Evolutionary conservation across 192 early-diverging fungal genomes (phyloP).

Genomic region (Ramicandelaber brevisporus): DNA sequence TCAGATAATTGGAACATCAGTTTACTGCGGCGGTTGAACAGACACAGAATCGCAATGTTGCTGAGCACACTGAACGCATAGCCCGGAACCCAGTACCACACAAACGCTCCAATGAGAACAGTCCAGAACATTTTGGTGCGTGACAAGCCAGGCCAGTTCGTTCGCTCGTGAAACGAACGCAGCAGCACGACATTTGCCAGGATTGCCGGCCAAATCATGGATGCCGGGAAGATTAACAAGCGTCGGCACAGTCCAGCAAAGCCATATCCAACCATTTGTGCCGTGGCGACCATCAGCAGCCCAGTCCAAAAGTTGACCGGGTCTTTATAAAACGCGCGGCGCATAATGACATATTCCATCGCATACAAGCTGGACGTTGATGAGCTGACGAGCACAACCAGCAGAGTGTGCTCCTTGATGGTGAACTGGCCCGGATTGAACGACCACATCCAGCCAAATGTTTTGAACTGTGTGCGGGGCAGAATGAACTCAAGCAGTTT

Average conservation of each 20-base stretch:
- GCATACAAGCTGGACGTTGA: conserved; percentile 13
- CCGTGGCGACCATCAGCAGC: conserved; percentile 24
- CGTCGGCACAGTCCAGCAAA: conserved; percentile 28
- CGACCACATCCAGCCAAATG: conserved; percentile 6
- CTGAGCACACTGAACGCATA: conserved; percentile 15
- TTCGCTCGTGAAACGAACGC: conserved; percentile 11
- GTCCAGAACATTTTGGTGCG: conserved; percentile 9
- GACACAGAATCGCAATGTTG: conserved; percentile 15
- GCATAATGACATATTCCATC: conserved; percentile 17
- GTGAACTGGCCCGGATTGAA: conserved; percentile 25
- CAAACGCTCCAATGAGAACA: conserved; percentile 9
- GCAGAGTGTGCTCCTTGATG: conserved; percentile 23
- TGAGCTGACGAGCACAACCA: conserved; percentile 9
- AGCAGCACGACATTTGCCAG: conserved; percentile 21
- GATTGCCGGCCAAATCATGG: conserved; percentile 32
- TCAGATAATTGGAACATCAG: conserved; percentile 9
- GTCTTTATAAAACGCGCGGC: conserved; percentile 23
- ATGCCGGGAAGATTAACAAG: conserved; percentile 24
- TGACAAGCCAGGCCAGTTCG: conserved; percentile 1
- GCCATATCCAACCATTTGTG: conserved; percentile 40
- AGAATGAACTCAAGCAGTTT: conserved; percentile 1
- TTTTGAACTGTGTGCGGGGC: conserved; percentile 4
- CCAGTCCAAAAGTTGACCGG: conserved; percentile 21
- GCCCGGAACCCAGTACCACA: conserved; percentile 20
- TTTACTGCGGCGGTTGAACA: conserved; percentile 7